phyloP scores from a whole-genome alignment of 176 grass and related monocot species.

The Triticum monococcum region DNA sequence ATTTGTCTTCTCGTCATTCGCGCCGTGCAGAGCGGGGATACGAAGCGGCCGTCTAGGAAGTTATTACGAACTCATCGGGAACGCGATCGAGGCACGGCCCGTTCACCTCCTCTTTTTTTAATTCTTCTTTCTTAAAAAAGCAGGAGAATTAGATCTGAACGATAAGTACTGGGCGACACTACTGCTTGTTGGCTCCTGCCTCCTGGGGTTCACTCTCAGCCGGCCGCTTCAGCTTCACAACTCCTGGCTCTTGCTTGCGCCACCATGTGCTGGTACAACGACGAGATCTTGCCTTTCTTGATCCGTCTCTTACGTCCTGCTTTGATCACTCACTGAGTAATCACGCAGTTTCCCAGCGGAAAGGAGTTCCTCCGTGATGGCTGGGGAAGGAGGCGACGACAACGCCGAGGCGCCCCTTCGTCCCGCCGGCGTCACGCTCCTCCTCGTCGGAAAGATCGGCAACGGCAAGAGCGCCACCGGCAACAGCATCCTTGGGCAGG shows the following conservation, averaged over 20 bases:
- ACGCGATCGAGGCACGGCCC: not conserved
- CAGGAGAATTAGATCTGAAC: not conserved
- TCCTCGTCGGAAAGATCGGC: not conserved
- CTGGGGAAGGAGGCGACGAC: not conserved
- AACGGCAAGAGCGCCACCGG: not conserved
- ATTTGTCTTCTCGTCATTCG: no score
- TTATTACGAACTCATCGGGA: not conserved
- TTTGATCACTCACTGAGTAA: not conserved
- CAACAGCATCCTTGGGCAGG: not conserved
- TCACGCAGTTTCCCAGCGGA: not conserved
- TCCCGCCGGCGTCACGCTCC: not conserved
- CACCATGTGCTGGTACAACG: not conserved
- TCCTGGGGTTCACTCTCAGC: not conserved
- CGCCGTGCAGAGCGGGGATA: not conserved
- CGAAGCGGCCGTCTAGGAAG: not conserved
- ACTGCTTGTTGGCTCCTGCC: not conserved
- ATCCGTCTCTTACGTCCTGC: not conserved
- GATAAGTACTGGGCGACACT: not conserved
- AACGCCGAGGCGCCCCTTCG: not conserved
- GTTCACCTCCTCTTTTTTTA: not conserved
- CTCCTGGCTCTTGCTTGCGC: not conserved
- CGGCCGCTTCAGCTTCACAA: not conserved
- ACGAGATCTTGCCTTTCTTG: not conserved
- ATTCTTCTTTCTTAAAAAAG: not conserved
- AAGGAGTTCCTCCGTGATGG: not conserved